Base-by-base conservation (phyloP, 1,284 basidiomycete species). In the Athelia sp. region DNA sequence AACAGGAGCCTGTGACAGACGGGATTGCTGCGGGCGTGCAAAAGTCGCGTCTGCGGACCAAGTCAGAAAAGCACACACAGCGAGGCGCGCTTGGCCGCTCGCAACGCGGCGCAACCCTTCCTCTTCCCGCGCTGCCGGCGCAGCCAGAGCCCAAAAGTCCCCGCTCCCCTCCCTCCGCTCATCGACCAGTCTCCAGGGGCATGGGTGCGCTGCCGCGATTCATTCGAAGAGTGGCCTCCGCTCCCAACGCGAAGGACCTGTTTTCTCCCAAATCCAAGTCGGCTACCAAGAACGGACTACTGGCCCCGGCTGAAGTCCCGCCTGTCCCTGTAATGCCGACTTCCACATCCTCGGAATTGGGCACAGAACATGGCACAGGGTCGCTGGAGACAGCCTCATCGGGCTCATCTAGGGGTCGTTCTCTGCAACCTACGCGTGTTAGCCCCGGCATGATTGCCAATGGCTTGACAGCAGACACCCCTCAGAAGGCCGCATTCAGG, bases 221-320 rank as follows among this genome's bases (percentile, higher is more conserved):
- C 68, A 83, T 99, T 35, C 85, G 96, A 46, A 84, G 96, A 35
- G 96, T 98, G 42, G 93, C 95, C 1, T 97, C 93, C 19, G 95
- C 95, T 1, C 96, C 96, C 1, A 98, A 98, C 65, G 87, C 93
- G 44, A 99, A 98, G 67, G 88, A 87, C 38, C 74, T 98, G 18
- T 94, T 96, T 65, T 73, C 78, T 44, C 68, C 81, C 43, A 68
- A 74, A 50, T 74, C 78, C 40, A 76, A 75, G 48, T 74, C 77
- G 44, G 60, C 75, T 8, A 84, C 81, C 42, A 86, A 79, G 70
- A 90, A 90, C 58, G 87, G 86, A n/a, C 70, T 90, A 46, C 73
- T 91, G 36, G 79, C 89, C n/a, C 83, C 87, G 17, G 74, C 74
- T 40, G 78, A 81, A 47, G 64, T 79, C 46, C 78, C 81, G 14